Evolutionary conservation across 2,329 filamentous ascomycete genomes (phyloP).

Genomic region (Venturia aucupariae): DNA sequence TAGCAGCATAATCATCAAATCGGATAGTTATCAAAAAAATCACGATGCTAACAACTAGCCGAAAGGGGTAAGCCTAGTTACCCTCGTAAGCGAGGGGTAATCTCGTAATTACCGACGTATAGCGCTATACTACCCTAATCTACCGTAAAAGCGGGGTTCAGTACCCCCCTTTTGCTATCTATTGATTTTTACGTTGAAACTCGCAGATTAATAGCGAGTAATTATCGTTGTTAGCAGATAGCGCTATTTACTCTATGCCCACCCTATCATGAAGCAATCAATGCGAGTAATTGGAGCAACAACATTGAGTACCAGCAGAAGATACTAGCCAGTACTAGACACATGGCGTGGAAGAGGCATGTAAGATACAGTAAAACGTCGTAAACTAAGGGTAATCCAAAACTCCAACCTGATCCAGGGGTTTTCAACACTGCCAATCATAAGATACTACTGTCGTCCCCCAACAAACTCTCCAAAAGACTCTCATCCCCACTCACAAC

Average conservation of each 20-base stretch:
- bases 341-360: neutral
- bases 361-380: neutral
- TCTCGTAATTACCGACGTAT: neutral
- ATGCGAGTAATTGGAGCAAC: neutral
- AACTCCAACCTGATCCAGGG: neutral
- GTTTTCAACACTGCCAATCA: neutral
- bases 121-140: neutral
- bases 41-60: no score
- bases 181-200: neutral
- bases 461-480: conserved; percentile 13
- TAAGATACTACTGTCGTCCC: neutral
- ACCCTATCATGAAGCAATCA: neutral
- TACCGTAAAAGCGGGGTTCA: neutral
- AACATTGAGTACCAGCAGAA: neutral
- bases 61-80: no score
- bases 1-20: no score
- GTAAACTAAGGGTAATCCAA: neutral
- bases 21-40: no score
- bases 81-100: no score
- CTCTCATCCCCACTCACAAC: conserved; percentile 7
- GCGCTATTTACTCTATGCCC: no score
- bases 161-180: neutral
- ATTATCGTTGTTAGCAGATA: neutral
- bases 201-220: neutral
- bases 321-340: neutral